These are phyloP conservation scores for Fallopia convolvulus DNA, from an alignment of 148 eudicot genomes.

Conservation along the genomic window DNA sequence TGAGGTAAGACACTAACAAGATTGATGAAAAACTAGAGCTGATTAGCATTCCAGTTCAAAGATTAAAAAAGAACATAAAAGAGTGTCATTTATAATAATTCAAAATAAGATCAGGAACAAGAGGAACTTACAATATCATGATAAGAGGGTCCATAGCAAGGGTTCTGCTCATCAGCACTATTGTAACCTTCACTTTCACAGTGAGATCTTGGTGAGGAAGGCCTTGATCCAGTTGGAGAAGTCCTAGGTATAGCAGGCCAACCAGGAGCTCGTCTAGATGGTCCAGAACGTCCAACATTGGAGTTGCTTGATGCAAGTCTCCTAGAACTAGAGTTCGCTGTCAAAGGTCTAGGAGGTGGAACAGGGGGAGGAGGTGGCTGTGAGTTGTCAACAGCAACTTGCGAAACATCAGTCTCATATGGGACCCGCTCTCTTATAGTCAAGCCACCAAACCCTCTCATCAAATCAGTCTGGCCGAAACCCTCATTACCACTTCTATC, in stretches of 20 bases:
- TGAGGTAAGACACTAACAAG: not conserved
- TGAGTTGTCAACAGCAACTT: conserved; percentile 31
- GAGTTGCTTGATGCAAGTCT: conserved; percentile 41
- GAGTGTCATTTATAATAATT: not conserved
- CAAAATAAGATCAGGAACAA: not conserved
- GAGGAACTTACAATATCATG: conserved; percentile 66
- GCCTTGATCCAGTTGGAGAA: conserved; percentile 75
- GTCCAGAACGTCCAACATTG: conserved; percentile 51
- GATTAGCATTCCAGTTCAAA: not conserved
- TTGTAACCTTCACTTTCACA: conserved; percentile 92
- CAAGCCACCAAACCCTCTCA: conserved; percentile 32
- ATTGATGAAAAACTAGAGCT: not conserved
- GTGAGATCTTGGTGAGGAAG: conserved; percentile 88
- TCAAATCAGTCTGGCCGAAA: conserved; percentile 23
- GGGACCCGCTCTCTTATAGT: conserved; percentile 20
- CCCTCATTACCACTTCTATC: conserved; percentile 28
- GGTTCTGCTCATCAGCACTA: conserved; percentile 92
- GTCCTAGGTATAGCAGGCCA: conserved; percentile 71
- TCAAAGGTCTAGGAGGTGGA: conserved; percentile 80
- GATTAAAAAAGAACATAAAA: not conserved
- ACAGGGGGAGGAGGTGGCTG: conserved; percentile 88
- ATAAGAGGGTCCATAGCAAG: conserved; percentile 57
- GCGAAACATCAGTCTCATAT: conserved; percentile 29
- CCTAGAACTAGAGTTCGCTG: conserved; percentile 33
- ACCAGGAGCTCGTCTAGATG: conserved; percentile 60